Evolutionary conservation across 2,329 filamentous ascomycete species (phyloP), one percentile per base, ranked within the genome.

Genomic region (Penicillium sp.): DNA sequence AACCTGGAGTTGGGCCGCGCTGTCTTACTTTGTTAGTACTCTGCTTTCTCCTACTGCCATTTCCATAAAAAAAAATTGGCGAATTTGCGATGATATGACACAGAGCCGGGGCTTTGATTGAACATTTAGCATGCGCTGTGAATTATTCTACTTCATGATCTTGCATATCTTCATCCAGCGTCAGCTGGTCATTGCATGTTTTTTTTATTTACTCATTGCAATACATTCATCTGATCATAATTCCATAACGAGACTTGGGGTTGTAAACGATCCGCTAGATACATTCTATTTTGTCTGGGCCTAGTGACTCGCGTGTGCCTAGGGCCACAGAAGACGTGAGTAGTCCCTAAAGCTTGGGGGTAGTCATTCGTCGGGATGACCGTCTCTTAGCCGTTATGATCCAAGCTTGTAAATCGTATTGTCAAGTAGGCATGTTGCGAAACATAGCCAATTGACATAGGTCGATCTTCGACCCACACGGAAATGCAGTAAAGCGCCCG

Each of bases 91-190:
- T 65, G 61, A 66, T 66, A 65, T 54, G 59, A 57, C 50, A 61
- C 59, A 64, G 51, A 63, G 55, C 59, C 53, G 51, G 64, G 63
- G 64, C 60, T 68, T 67, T 65, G 61, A 71, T 67, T 66, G 61
- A 71, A 70, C 70, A 71, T 70, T 72, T 69, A 72, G 71, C 70
- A 73, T 72, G 67, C 66, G 67, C 61, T 69, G 69, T 70, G 68
- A 69, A 68, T 66, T 65, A 68, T 63, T 57, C 60, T 47, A 62
- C 48, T 60, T 62, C 47, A 61, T 57, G 56, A 59, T 61, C 42
- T 61, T 65, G 59, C 57, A 58, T 66, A 57, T 66, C 38, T 57
- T 51, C 43, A 42, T 61, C 44, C 48, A 48, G 45, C 43, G 60
- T 63, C 33, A 50, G 58, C 44, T 58, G 49, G 54, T 49, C 52